These are phyloP conservation scores for Flaveria brownii DNA, from an alignment of 129 eudicot genomes.

Conservation along the genomic window DNA sequence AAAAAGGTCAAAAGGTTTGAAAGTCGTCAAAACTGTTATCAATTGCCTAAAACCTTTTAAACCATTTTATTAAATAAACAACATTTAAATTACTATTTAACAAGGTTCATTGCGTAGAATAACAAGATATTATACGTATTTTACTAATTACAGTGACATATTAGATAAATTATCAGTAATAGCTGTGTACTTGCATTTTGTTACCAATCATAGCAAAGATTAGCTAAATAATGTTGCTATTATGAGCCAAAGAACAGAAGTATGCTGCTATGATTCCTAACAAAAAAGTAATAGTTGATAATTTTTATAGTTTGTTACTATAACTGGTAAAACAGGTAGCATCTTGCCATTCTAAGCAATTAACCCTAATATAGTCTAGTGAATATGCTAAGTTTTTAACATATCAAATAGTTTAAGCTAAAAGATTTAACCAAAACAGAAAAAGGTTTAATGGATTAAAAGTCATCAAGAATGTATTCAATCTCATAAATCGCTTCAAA, in stretches of 20 bases:
- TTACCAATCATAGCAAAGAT: conserved; percentile 2
- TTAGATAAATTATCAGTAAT: neutral
- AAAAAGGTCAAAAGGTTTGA: neutral
- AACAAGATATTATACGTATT: neutral
- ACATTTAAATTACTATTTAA: neutral
- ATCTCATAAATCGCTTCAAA: neutral
- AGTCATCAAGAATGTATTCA: neutral
- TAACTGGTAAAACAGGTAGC: neutral
- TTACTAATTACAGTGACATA: neutral
- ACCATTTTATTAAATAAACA: neutral
- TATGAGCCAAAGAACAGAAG: neutral
- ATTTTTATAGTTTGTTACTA: neutral
- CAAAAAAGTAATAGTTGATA: neutral
- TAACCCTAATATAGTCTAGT: neutral
- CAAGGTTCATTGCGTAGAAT: neutral
- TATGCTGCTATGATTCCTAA: neutral
- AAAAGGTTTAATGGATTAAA: neutral
- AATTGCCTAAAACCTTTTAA: neutral
- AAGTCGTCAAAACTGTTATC: neutral
- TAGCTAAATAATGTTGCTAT: neutral
- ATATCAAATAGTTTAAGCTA: neutral
- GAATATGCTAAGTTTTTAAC: too few species aligned
- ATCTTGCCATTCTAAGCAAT: neutral
- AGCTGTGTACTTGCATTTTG: neutral
- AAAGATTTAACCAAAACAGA: neutral